Evolutionary conservation across 768 basidiomycete genomes (phyloP).

Genomic region (Sporobolomyces phaffii): DNA sequence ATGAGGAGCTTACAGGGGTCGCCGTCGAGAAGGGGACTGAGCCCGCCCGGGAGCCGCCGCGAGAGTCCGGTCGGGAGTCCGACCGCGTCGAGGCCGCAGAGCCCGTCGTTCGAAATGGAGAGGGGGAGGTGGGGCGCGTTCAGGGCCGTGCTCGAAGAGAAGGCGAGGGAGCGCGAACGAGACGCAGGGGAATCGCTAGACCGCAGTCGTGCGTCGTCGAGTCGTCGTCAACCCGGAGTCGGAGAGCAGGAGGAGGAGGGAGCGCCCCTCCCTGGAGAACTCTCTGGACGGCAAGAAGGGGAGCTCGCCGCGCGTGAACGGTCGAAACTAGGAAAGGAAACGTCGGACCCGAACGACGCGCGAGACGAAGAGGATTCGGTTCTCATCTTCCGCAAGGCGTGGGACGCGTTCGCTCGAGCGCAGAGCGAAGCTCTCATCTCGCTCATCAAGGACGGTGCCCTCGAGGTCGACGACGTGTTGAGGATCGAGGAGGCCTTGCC

Average conservation of each 20-base stretch:
- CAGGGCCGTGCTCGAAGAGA: slow-evolving; percentile 3
- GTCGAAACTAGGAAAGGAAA: slow-evolving; percentile 10
- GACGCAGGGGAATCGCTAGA: not conserved
- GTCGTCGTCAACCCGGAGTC: not conserved
- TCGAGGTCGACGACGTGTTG: slow-evolving; percentile 34
- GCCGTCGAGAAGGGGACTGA: slow-evolving; percentile 5
- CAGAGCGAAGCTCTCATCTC: slow-evolving; percentile 93
- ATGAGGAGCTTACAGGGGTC: not conserved
- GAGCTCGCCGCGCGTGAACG: not conserved
- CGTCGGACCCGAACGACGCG: slow-evolving; percentile 1
- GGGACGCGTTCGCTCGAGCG: slow-evolving; percentile 98
- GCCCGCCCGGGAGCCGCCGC: not conserved
- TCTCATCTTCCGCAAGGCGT: slow-evolving; percentile 45
- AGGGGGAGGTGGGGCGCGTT: slow-evolving; percentile 1
- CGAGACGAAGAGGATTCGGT: not conserved
- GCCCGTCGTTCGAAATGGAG: not conserved
- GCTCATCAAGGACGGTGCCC: slow-evolving; percentile 35
- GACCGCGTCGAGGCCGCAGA: not conserved
- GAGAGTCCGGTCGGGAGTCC: not conserved
- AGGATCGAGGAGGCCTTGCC: slow-evolving; percentile 36
- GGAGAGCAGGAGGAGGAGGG: not conserved
- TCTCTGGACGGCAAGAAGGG: not conserved
- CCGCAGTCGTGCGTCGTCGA: not conserved
- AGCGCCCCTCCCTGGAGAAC: not conserved
- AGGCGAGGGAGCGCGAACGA: not conserved